Evolutionary conservation across 257 asterid genomes (phyloP).

Genomic region (Solanum pimpinellifolium): DNA sequence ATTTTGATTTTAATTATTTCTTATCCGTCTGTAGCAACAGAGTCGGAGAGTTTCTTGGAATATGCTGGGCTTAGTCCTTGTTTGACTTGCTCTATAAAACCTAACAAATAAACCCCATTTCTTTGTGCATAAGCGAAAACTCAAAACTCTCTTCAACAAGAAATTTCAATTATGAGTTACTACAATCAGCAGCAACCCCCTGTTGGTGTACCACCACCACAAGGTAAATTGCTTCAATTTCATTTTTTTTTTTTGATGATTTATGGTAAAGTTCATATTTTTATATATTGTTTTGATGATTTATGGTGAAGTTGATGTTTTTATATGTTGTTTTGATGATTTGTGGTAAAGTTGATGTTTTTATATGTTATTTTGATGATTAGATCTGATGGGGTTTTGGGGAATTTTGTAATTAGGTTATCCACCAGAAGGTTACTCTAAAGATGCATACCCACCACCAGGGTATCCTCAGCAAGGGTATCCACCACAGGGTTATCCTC

Average conservation of each 20-base stretch:
- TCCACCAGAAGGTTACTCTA: conserved; percentile 63
- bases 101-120: background rate
- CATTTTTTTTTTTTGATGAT: background rate
- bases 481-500: conserved; percentile 51
- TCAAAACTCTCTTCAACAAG: background rate
- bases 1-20: accelerated
- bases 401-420: conserved; percentile 23
- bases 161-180: conserved; percentile 41
- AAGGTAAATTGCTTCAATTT: conserved; percentile 18
- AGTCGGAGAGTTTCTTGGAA: background rate
- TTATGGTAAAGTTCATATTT: background rate
- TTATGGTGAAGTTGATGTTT: background rate
- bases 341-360: background rate
- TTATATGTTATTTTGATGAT: background rate
- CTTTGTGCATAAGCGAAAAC: background rate
- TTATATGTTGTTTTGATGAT: background rate
- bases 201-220: conserved; percentile 70
- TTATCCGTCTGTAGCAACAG: background rate
- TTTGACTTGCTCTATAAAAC: background rate
- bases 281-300: background rate
- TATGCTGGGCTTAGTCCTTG: background rate
- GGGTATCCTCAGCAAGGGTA: conserved; percentile 38
- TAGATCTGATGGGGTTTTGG: background rate
- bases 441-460: conserved; percentile 68
- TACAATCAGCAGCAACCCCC: conserved; percentile 58